phyloP scores from a whole-genome alignment of 2,329 filamentous ascomycete species.

The Leptographium lundbergii region DNA sequence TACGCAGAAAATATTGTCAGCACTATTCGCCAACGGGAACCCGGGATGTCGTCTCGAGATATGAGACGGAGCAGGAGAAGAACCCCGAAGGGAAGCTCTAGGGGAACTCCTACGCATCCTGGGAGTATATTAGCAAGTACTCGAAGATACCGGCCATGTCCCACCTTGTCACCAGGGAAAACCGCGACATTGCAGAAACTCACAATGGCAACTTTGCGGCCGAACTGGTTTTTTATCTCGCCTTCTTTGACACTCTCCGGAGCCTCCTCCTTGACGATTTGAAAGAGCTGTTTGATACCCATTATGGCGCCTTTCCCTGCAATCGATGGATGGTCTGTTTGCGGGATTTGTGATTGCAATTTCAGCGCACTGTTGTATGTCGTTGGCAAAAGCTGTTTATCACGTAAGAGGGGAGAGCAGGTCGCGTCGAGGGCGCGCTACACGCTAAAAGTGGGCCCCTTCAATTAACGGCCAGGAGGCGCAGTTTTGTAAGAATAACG shows the following conservation, averaged over 20 bases:
- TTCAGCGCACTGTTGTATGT: not conserved
- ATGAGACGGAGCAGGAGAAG: too few relatives aligned
- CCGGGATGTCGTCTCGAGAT: not conserved
- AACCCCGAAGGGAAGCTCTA: not conserved
- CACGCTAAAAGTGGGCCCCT: not conserved
- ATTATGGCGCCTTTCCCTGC: constrained; percentile 24
- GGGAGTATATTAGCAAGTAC: not conserved
- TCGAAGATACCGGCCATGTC: not conserved
- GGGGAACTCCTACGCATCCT: not conserved
- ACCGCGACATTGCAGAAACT: constrained; percentile 21
- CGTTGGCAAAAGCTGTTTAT: not conserved
- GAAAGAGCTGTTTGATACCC: constrained; percentile 62
- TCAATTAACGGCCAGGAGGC: not conserved
- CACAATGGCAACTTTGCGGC: constrained; percentile 95
- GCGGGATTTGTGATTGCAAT: not conserved
- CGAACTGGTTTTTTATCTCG: constrained; percentile 98
- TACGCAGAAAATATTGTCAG: not conserved
- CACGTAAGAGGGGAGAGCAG: not conserved
- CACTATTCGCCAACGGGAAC: not conserved
- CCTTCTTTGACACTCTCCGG: constrained; percentile 93
- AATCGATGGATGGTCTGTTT: not conserved
- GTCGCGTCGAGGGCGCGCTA: constrained; percentile 1
- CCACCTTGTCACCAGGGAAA: not conserved
- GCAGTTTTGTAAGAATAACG: too few relatives aligned
- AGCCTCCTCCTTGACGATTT: constrained; percentile 80